These are phyloP conservation scores for Rosa multiflora DNA, from an alignment of 306 rosid species.

Conservation along the genomic window DNA sequence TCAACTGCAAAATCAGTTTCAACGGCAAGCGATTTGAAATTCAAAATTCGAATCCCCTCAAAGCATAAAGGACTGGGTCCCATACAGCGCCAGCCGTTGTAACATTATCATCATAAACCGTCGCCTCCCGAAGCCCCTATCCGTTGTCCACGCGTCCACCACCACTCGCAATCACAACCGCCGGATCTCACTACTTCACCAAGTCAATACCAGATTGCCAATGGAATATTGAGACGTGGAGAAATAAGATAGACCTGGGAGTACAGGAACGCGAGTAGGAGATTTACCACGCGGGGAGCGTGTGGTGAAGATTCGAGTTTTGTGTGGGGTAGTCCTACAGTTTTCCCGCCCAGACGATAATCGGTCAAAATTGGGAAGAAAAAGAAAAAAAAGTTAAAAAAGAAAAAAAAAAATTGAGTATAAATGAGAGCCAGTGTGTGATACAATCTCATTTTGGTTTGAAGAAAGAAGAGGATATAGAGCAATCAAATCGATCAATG, in stretches of 20 bases:
- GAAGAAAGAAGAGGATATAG: constrained; percentile 9
- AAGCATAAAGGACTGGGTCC: constrained; percentile 17
- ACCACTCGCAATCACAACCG: neutral
- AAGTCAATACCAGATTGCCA: neutral
- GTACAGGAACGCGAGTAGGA: neutral
- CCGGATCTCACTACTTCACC: neutral
- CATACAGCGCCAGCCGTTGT: constrained; percentile 23
- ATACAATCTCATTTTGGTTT: neutral
- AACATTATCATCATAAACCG: neutral
- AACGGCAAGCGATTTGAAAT: constrained; percentile 35
- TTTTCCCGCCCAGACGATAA: constrained; percentile 54
- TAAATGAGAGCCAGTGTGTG: neutral
- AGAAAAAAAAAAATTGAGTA: constrained; percentile 7
- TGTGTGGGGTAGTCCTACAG: constrained; percentile 1
- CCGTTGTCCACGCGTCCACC: constrained; percentile 15
- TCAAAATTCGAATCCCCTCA: constrained; percentile 31
- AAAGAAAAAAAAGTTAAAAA: neutral
- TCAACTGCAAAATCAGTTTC: constrained; percentile 26
- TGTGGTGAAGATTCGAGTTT: constrained; percentile 22
- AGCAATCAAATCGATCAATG: constrained; percentile 26
- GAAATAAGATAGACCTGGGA: accelerated
- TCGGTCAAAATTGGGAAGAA: neutral
- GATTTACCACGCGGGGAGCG: constrained; percentile 10
- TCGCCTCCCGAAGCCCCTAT: neutral
- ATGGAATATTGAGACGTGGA: neutral